Base-by-base conservation (phyloP, 805 yeast genomes). In the Cyberlindnera nakhonratchasimensis region DNA sequence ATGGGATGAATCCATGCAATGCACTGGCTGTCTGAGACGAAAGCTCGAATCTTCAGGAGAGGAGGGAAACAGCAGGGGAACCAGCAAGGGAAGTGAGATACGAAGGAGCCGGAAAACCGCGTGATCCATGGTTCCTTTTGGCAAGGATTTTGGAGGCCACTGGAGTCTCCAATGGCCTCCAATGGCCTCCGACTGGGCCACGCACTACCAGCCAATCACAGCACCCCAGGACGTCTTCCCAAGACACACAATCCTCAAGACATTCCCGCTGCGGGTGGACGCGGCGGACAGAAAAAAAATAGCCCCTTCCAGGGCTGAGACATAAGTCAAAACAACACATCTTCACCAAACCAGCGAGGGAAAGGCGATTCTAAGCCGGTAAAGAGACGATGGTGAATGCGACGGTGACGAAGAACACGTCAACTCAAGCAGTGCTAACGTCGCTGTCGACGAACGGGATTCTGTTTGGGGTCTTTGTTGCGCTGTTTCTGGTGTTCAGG, bases 401-500 rank as follows among this genome's bases (percentile, higher is more conserved):
- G 13, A 45, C 51, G 6, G 32, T 37, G 35, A 42, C 49, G 8
- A 46, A 50, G 20, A 53, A 63, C 43, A 65, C 86, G 8, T 85
- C 95, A 11, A 82, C 93, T 2, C 79, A 80, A 52, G 75, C 86
- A 50, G 88, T 91, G 34, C 63, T 87, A 33, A 76, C 96, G 2
- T 65, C 96, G 4, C 63, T 89, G 39, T 70, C 78, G 30, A 69
- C 82, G 34, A 87, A 91, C 64, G 77, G 84, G 43, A 74, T 74
- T 9, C 60, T 89, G 5, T 86, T 82, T 57, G 76, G 77, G 2
- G 67, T 66, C 6, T 87, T 89, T 54, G 65, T 86, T 10, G 40
- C 67, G 0, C 68, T 74, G 7, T 91, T 91, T 62, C 46, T 91
- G 21, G 30, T 85, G 2, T 62, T 91, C 42, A 70, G 97, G 46